A percentile compares a stretch with the other conserved stretches of the same genome.
These are phyloP conservation scores for Cyclotella baltica DNA, from an alignment of 108 stramenopile species.

Conservation along the genomic window DNA sequence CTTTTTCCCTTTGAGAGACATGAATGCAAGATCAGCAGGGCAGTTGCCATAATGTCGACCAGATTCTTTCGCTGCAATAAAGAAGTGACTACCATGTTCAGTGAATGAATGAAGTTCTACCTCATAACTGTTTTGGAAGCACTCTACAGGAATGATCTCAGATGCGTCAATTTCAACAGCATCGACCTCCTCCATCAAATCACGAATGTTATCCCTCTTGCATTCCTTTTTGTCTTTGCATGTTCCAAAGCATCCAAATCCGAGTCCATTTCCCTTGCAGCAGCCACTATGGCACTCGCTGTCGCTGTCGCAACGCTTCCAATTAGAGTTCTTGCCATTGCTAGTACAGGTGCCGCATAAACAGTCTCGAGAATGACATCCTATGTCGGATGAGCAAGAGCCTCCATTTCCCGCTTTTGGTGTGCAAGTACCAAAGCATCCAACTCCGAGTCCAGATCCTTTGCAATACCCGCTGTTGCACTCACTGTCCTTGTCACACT, in stretches of 20 bases:
- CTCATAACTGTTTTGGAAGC: neutral
- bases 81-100: neutral
- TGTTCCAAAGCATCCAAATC: neutral
- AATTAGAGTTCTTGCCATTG: no score
- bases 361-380: no score
- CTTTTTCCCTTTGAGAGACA: neutral
- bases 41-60: neutral
- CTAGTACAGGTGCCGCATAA: no score
- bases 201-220: neutral
- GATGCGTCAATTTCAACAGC: neutral
- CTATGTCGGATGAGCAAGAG: no score
- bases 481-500: no score
- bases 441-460: no score
- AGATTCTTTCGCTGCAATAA: neutral
- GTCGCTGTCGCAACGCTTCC: no score
- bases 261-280: no score
- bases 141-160: neutral
- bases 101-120: neutral
- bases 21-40: neutral
- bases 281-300: no score
- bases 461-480: no score
- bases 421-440: no score
- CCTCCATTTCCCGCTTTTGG: no score
- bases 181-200: neutral
- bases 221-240: neutral